phyloP scores from a whole-genome alignment of 768 basidiomycete species.

The Termitomyces sp. region DNA sequence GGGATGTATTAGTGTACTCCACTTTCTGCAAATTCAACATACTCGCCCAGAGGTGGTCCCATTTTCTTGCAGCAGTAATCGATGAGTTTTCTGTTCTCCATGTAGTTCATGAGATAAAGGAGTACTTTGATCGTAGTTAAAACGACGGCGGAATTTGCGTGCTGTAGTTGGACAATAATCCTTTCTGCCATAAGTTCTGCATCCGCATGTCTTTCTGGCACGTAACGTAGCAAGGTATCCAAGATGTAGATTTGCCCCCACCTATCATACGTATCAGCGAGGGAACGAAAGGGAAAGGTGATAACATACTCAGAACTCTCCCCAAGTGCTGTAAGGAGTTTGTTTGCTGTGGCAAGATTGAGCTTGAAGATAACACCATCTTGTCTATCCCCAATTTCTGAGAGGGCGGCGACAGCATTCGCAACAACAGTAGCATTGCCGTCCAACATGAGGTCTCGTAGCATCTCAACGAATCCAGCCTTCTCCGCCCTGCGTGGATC shows the following conservation, averaged over 20 bases:
- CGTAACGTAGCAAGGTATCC: conserved; percentile 88
- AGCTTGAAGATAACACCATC: conserved; percentile 92
- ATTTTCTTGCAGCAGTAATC: conserved; percentile 95
- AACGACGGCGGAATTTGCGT: conserved; percentile 99
- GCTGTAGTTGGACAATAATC: conserved; percentile 88
- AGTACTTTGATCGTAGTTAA: conserved; percentile 96
- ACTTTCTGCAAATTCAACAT: not conserved
- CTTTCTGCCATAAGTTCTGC: conserved; percentile 96
- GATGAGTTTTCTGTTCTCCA: conserved; percentile 82
- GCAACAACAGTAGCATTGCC: conserved; percentile 95
- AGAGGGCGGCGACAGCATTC: conserved; percentile 92
- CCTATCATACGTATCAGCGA: conserved; percentile 35
- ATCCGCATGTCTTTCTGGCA: conserved; percentile 83
- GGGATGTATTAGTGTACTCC: not conserved
- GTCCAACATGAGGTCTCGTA: conserved; percentile 91
- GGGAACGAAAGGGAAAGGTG: not conserved
- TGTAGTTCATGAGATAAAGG: conserved; percentile 98
- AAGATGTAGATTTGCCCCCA: conserved; percentile 99
- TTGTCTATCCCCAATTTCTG: conserved; percentile 94
- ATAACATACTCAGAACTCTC: conserved; percentile 94
- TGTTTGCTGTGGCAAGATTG: conserved; percentile 83
- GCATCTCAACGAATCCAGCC: conserved; percentile 84
- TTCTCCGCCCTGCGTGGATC: conserved; percentile 85
- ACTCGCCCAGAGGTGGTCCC: conserved; percentile 89
- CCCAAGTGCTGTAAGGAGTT: conserved; percentile 82